phyloP scores from a whole-genome alignment of 192 early-diverging fungal species.

The Neocallimastix lanati region DNA sequence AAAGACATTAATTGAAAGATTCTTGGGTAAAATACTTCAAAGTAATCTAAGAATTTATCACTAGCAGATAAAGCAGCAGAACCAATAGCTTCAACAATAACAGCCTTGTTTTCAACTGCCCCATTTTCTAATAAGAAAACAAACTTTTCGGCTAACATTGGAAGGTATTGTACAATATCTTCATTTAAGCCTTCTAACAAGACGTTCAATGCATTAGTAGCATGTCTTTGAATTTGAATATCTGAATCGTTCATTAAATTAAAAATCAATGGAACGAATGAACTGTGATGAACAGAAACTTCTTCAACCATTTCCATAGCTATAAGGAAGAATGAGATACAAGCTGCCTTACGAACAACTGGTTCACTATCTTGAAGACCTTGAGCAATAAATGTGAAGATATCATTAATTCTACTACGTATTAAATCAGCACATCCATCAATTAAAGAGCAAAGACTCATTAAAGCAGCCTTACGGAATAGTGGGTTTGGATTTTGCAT shows the following conservation, averaged over 20 bases:
- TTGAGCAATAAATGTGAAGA: conserved; percentile 51
- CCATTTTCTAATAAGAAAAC: conserved; percentile 52
- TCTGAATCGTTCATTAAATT: conserved; percentile 60
- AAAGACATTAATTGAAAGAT: conserved; percentile 54
- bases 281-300: conserved; percentile 59
- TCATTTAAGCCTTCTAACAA: conserved; percentile 71
- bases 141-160: conserved; percentile 63
- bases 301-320: conserved; percentile 67
- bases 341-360: conserved; percentile 68
- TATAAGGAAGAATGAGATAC: conserved; percentile 64
- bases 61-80: conserved; percentile 78
- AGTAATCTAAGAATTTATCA: conserved; percentile 54
- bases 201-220: conserved; percentile 71
- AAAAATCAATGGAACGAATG: conserved; percentile 69
- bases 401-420: conserved; percentile 53
- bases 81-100: conserved; percentile 68
- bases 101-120: conserved; percentile 47
- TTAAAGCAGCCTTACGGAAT: conserved; percentile 71
- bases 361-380: conserved; percentile 66
- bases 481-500: conserved; percentile 58
- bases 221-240: conserved; percentile 53
- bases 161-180: conserved; percentile 65
- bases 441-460: conserved; percentile 60
- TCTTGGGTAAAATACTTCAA: conserved; percentile 45
- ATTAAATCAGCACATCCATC: conserved; percentile 80